These are phyloP conservation scores for Eutypa lata DNA, from an alignment of 2,329 filamentous ascomycete genomes.

Conservation along the genomic window DNA sequence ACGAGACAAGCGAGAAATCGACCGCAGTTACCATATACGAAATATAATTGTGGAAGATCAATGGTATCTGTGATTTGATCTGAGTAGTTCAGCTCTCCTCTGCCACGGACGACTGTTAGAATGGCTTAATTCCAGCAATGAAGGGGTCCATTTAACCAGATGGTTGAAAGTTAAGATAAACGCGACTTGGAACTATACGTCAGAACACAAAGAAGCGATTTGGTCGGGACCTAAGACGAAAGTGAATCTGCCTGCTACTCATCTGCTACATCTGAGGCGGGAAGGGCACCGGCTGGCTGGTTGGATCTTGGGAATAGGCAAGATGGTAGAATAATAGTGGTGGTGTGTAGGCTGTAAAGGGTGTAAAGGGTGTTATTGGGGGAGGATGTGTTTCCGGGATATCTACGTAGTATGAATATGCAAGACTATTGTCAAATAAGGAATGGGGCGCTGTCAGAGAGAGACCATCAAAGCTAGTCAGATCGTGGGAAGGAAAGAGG, in stretches of 20 bases:
- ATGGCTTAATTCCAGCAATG: background rate
- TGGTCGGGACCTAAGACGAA: background rate
- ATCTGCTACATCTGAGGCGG: background rate
- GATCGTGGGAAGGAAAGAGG: constrained; percentile 13
- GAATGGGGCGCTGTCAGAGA: constrained; percentile 9
- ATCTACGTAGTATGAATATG: constrained; percentile 7
- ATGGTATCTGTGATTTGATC: background rate
- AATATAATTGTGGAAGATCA: background rate
- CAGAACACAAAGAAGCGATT: background rate
- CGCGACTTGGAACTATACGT: background rate
- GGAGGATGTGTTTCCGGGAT: constrained; percentile 6
- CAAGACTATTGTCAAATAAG: constrained; percentile 4
- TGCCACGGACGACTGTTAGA: background rate
- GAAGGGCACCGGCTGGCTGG: background rate
- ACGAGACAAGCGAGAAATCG: background rate
- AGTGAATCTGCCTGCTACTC: background rate
- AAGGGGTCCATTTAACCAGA: background rate
- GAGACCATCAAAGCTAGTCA: constrained; percentile 2
- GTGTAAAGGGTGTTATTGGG: constrained; percentile 10
- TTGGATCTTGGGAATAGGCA: background rate
- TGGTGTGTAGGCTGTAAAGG: background rate
- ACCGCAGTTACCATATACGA: background rate
- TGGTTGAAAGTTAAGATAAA: constrained; percentile 5
- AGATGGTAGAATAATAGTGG: background rate
- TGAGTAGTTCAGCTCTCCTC: background rate